Percentiles rank a stretch among this genome's conserved stretches.
These are phyloP conservation scores for Globisporangium canariense DNA, from an alignment of 352 stramenopile species.

Conservation along the genomic window DNA sequence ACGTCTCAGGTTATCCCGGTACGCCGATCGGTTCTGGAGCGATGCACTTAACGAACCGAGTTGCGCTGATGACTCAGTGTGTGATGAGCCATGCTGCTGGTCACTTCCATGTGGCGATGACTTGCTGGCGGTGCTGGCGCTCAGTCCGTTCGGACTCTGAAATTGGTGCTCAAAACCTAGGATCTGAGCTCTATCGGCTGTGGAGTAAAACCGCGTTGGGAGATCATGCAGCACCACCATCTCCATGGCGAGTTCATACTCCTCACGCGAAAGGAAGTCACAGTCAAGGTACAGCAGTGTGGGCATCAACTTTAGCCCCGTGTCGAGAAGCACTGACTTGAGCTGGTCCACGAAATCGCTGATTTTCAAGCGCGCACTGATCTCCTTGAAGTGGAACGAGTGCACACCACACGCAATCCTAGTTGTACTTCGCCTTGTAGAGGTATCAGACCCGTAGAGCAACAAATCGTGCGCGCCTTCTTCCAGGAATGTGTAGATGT, in stretches of 20 bases:
- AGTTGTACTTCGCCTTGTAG: slow-evolving; percentile 34
- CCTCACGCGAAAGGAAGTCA: slow-evolving; percentile 36
- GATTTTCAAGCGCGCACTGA: slow-evolving; percentile 26
- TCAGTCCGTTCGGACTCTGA: not conserved
- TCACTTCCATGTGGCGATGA: not conserved
- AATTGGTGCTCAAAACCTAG: slow-evolving; percentile 38
- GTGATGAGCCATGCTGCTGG: not conserved
- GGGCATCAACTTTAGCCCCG: slow-evolving; percentile 42
- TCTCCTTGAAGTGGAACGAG: slow-evolving; percentile 56
- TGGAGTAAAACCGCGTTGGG: slow-evolving; percentile 40
- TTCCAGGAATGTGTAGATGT: slow-evolving; percentile 50
- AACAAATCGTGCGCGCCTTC: slow-evolving; percentile 35
- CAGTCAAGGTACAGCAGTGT: slow-evolving; percentile 56
- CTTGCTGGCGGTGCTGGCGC: not conserved
- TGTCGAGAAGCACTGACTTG: slow-evolving; percentile 44
- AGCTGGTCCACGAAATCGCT: slow-evolving; percentile 41
- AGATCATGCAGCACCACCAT: slow-evolving; percentile 43
- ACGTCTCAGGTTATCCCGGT: slow-evolving; percentile 47
- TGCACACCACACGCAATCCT: slow-evolving; percentile 49
- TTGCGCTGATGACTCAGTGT: not conserved
- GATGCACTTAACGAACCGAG: not conserved
- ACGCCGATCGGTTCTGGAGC: slow-evolving; percentile 26
- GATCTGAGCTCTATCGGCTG: slow-evolving; percentile 47
- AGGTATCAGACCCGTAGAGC: slow-evolving; percentile 39
- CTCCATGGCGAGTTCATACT: slow-evolving; percentile 38